Evolutionary conservation across 495 filamentous ascomycete genomes (phyloP).

Genomic region (Letharia lupina): DNA sequence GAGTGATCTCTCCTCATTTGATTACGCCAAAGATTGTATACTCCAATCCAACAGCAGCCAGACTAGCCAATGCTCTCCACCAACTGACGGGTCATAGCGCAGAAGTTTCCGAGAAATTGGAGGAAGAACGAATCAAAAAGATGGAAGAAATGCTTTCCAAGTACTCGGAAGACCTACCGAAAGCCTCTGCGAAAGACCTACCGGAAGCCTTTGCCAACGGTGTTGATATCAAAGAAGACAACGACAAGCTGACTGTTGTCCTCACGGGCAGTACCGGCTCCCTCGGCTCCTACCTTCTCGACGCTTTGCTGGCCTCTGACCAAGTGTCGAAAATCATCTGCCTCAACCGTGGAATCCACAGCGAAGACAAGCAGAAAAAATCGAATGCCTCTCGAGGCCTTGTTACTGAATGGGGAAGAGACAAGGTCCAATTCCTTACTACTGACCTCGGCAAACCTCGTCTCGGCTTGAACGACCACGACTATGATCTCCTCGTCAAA

Average conservation of each 20-base stretch:
- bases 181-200: not conserved
- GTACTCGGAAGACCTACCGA: conserved; percentile 10
- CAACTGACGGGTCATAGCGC: not conserved
- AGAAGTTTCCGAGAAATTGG: not conserved
- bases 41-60: conserved; percentile 3
- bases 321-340: conserved; percentile 44
- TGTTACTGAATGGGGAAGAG: not conserved
- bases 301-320: conserved; percentile 32
- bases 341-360: conserved; percentile 39
- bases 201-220: not conserved
- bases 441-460: conserved; percentile 24
- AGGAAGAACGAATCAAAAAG: conserved; percentile 3
- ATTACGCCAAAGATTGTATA: not conserved
- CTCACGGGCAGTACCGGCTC: conserved; percentile 3
- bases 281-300: conserved; percentile 49
- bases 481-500: conserved; percentile 21
- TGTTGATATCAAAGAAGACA: not conserved
- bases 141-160: conserved; percentile 7
- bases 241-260: not conserved
- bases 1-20: conserved; percentile 7
- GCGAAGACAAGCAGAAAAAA: conserved; percentile 4
- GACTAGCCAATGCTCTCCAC: not conserved
- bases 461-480: conserved; percentile 24
- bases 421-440: conserved; percentile 19
- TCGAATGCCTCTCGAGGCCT: conserved; percentile 1